phyloP scores from a whole-genome alignment of 179 eudicot species.

The Beta lomatogona region DNA sequence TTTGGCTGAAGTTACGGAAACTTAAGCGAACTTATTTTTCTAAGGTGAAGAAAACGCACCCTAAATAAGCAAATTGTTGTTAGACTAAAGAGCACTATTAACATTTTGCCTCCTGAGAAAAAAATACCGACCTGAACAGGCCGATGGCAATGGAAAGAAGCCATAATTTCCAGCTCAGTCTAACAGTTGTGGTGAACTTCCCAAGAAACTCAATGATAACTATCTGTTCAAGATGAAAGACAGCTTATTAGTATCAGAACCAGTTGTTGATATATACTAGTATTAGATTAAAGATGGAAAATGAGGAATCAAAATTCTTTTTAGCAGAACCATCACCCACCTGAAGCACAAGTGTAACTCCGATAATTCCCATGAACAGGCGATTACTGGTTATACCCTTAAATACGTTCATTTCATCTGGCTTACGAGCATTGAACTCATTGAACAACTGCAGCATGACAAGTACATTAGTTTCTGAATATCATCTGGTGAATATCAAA shows the following conservation, averaged over 20 bases:
- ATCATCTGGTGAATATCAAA: too few species aligned
- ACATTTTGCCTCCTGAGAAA: too few species aligned
- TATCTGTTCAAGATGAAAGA: slow-evolving; percentile 44
- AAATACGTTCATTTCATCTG: slow-evolving; percentile 78
- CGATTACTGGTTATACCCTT: slow-evolving; percentile 62
- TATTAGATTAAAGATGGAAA: too few species aligned
- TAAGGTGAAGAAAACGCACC: too few species aligned
- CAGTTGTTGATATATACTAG: neutral
- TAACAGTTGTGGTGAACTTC: slow-evolving; percentile 65
- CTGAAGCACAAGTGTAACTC: slow-evolving; percentile 71
- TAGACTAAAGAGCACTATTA: neutral
- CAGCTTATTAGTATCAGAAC: slow-evolving; percentile 4
- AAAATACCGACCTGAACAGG: slow-evolving; percentile 55
- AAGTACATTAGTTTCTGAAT: neutral
- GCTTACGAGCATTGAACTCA: slow-evolving; percentile 92
- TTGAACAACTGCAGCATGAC: slow-evolving; percentile 66
- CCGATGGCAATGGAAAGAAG: slow-evolving; percentile 60
- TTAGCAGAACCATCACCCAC: slow-evolving; percentile 33
- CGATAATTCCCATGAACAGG: slow-evolving; percentile 76
- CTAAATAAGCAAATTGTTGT: neutral
- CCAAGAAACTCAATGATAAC: slow-evolving; percentile 76
- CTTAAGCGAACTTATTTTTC: too few species aligned
- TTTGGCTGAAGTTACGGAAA: too few species aligned
- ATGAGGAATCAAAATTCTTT: neutral
- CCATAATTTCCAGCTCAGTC: slow-evolving; percentile 66